A percentile compares a stretch with the other conserved stretches of the same genome.
phyloP scores from a whole-genome alignment of 2,329 filamentous ascomycete species.

The Pseudopithomyces chartarum region DNA sequence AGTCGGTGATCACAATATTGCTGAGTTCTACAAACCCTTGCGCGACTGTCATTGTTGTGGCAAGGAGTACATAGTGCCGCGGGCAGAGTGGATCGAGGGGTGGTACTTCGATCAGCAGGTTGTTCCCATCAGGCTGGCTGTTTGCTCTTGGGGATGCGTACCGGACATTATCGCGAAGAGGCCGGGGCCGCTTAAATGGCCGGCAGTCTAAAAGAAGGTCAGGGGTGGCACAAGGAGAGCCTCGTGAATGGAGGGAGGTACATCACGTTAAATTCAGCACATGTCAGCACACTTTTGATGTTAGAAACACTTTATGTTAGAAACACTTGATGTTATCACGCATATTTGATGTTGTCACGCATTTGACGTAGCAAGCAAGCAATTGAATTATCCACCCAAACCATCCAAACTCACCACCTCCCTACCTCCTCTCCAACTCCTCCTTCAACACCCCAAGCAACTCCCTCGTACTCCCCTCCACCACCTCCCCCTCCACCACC shows the following conservation, averaged over 20 bases:
- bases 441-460: background rate
- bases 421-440: background rate
- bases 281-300: no score
- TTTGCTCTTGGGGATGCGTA: slow-evolving; percentile 41
- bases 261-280: background rate
- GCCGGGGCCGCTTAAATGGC: slow-evolving; percentile 14
- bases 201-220: slow-evolving; percentile 26
- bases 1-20: slow-evolving; percentile 20
- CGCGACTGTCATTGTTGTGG: slow-evolving; percentile 33
- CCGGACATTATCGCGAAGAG: slow-evolving; percentile 21
- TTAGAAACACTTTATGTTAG: no score
- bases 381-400: no score
- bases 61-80: slow-evolving; percentile 31
- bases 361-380: no score
- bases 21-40: slow-evolving; percentile 21
- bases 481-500: background rate
- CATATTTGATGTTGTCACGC: no score
- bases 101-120: slow-evolving; percentile 21
- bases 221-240: background rate
- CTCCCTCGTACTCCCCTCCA: background rate
- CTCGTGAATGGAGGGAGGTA: background rate
- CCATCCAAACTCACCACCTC: no score
- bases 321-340: no score
- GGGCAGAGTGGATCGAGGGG: slow-evolving; percentile 41
- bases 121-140: slow-evolving; percentile 29